phyloP scores from a whole-genome alignment of 2,329 filamentous ascomycete genomes.

The Orbilia quercus region DNA sequence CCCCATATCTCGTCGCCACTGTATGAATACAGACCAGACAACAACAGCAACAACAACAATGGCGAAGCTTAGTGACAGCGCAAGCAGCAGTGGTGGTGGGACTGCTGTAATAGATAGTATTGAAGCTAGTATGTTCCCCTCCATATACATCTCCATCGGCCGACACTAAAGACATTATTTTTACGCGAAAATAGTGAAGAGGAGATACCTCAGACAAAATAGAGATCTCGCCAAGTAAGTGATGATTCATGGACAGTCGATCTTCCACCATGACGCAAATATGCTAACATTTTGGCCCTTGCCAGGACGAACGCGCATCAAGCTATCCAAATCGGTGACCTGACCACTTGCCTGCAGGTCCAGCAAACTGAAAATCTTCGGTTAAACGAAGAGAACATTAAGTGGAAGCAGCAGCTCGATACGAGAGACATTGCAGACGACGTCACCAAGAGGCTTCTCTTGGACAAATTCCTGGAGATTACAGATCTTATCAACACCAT shows the following conservation, averaged over 20 bases:
- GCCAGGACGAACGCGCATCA: slow-evolving; percentile 81
- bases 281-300: no score
- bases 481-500: slow-evolving; percentile 70
- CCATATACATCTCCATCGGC: neutral
- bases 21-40: slow-evolving; percentile 18
- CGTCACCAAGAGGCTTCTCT: slow-evolving; percentile 76
- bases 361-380: slow-evolving; percentile 82
- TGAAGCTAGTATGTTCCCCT: slow-evolving; percentile 31
- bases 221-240: slow-evolving; percentile 68
- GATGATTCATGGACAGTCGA: no score
- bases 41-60: slow-evolving; percentile 9
- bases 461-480: slow-evolving; percentile 78
- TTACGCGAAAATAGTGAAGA: slow-evolving; percentile 71
- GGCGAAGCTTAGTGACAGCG: slow-evolving; percentile 51
- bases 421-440: slow-evolving; percentile 73
- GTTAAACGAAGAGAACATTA: slow-evolving; percentile 76
- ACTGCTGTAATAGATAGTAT: slow-evolving; percentile 38
- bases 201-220: slow-evolving; percentile 83
- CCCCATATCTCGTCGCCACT: no score
- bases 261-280: no score
- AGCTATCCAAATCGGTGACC: slow-evolving; percentile 80
- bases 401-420: slow-evolving; percentile 75
- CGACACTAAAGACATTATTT: neutral
- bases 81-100: slow-evolving; percentile 44
- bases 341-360: no score